phyloP scores from a whole-genome alignment of 768 basidiomycete species.

The Pulveroboletus sp. region DNA sequence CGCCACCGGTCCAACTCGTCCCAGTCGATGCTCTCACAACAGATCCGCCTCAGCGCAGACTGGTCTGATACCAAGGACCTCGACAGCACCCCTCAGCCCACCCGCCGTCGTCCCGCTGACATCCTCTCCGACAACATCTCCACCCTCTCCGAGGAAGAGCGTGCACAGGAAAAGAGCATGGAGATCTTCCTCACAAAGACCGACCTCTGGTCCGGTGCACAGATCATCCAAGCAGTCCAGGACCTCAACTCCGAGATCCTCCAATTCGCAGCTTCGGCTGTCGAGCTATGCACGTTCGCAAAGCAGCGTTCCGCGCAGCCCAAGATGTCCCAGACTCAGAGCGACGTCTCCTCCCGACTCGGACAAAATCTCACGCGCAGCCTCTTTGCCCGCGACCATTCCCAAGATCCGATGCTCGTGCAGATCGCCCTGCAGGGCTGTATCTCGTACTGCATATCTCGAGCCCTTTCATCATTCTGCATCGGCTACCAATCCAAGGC shows the following conservation, averaged over 20 bases:
- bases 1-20: slow-evolving; percentile 31
- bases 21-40: slow-evolving; percentile 29
- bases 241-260: slow-evolving; percentile 79
- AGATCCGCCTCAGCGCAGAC: slow-evolving; percentile 31
- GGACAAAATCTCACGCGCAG: slow-evolving; percentile 59
- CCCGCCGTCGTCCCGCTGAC: slow-evolving; percentile 13
- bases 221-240: slow-evolving; percentile 73
- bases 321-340: slow-evolving; percentile 48
- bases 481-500: slow-evolving; percentile 69
- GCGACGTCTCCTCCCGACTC: slow-evolving; percentile 60
- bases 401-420: slow-evolving; percentile 71
- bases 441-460: slow-evolving; percentile 60
- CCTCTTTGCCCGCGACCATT: slow-evolving; percentile 60
- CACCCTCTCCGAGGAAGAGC: slow-evolving; percentile 46
- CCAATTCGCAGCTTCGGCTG: slow-evolving; percentile 74
- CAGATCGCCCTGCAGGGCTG: slow-evolving; percentile 74
- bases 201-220: slow-evolving; percentile 71
- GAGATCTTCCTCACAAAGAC: slow-evolving; percentile 72
- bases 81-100: slow-evolving; percentile 16
- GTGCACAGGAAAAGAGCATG: slow-evolving; percentile 51
- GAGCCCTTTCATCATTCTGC: slow-evolving; percentile 67
- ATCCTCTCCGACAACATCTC: slow-evolving; percentile 23
- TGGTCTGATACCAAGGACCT: slow-evolving; percentile 28
- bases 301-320: slow-evolving; percentile 38
- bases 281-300: slow-evolving; percentile 59